Base-by-base conservation (phyloP, 768 basidiomycete genomes). In the Xerocomellus dryophilus region DNA sequence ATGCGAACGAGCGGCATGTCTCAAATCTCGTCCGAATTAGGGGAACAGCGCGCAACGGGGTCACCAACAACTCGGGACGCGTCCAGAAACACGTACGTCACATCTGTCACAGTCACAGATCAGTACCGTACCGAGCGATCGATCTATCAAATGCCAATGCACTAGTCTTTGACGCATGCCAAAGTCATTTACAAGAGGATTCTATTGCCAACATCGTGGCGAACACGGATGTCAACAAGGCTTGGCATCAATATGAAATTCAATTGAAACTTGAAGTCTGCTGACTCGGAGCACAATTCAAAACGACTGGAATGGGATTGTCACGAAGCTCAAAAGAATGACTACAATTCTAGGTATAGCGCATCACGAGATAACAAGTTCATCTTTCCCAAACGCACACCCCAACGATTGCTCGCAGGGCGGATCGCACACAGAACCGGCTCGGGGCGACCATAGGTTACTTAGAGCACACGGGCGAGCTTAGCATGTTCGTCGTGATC, bases 1-100 rank as follows among this genome's bases (percentile, higher is more conserved):
- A 98, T 90, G 61, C 86, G 86, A 54, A 83, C 66, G 53, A 93
- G 82, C 54, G 90, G 90, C 90, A 93, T 93, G 55, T 54, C 39
- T 31, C 43, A 39, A 47, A 44, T 50, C 40, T 49, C 48, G 52
- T n/a, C 32, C 23, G 29, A 44, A 14, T 67, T 62, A 67, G 63
- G 65, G 63, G 63, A 59, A 46, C 35, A 21, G 20, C 36, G 20
- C 36, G 31, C 56, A 38, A 45, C 27, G 39, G n/a, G n/a, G n/a
- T 27, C 17, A 51, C 51, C 56, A 65, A 57, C 60, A 58, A 58
- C n/a, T n/a, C n/a, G n/a, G 35, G 39, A 66, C 65, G 61, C 66
- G 65, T 57, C 52, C 11, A 44, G 38, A 55, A 43, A 61, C 65
- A 67, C 63, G 66, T 31, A 49, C 7, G 62, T 66, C 64, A 66